phyloP scores from a whole-genome alignment of 1,139 yeast species.

The Hansenula sp. region DNA sequence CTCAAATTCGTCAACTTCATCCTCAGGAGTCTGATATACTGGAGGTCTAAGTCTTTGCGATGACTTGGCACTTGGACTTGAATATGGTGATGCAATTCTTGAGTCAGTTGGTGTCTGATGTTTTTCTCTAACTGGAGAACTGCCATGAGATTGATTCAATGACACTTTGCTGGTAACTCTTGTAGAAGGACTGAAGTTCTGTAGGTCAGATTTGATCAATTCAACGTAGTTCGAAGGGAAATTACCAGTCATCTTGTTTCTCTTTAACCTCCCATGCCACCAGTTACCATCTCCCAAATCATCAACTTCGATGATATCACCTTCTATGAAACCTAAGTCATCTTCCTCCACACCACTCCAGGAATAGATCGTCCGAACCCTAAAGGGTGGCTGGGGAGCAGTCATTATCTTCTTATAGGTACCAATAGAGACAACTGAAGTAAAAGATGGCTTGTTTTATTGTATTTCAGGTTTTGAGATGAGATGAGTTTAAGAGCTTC shows the following conservation, averaged over 20 bases:
- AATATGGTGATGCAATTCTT: not conserved
- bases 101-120: not conserved
- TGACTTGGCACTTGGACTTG: not conserved
- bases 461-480: not conserved
- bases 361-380: slow-evolving; percentile 75
- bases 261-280: slow-evolving; percentile 81
- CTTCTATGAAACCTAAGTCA: slow-evolving; percentile 90
- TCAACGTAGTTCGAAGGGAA: slow-evolving; percentile 90
- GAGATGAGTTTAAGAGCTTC: not conserved
- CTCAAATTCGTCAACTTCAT: slow-evolving; percentile 15
- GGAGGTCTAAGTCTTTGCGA: no score
- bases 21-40: no score
- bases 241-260: slow-evolving; percentile 80
- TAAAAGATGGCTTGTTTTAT: no score
- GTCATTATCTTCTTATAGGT: not conserved
- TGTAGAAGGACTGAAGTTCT: slow-evolving; percentile 5
- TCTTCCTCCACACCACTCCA: slow-evolving; percentile 89
- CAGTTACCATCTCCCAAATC: slow-evolving; percentile 83
- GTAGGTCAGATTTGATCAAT: slow-evolving; percentile 33
- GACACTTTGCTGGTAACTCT: not conserved
- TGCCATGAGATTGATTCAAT: not conserved
- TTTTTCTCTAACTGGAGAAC: slow-evolving; percentile 1
- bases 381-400: slow-evolving; percentile 49
- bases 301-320: slow-evolving; percentile 82
- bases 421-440: no score